Base-by-base conservation (phyloP, 352 stramenopile genomes). In the Phytopythium montanum region DNA sequence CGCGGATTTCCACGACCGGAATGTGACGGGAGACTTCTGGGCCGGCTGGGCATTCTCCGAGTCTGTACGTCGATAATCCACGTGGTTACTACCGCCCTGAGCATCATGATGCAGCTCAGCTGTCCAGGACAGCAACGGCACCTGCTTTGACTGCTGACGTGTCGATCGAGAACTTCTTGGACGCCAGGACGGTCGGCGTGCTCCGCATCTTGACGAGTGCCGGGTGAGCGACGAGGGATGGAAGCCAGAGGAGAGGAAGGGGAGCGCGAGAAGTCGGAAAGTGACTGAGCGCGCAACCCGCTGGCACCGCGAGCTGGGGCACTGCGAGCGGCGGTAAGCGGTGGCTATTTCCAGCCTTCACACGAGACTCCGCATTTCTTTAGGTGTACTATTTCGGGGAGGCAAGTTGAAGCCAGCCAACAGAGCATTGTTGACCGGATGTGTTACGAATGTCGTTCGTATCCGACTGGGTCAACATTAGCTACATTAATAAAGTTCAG, bases 1-100 rank as follows among this genome's bases (percentile, higher is more conserved):
- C 36, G 76, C 59, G 18, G 69, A 59, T 5, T 69, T 73, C 78
- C 81, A 88, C 25, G 72, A 86, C 44, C 73, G 81, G 62, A 66
- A 71, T 6, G 28, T 28, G 14, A 70, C 66, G 13, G 69, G 71
- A 3, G 71, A 82, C 49, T 61, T 72, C 58, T 76, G 64, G 23
- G 71, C 63, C 8, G 59, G 69, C 53, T 57, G 52, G 10, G 52
- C n/a, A 34, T 44, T 33, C 7, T 56, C 50, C 25, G 52, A 18
- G 31, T 55, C 49, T 55, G 49, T 13, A 0, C n/a, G n/a, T n/a
- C n/a, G n/a, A n/a, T n/a, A n/a, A n/a, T n/a, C n/a, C n/a, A n/a
- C n/a, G n/a, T n/a, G n/a, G n/a, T n/a, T n/a, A n/a, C n/a, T n/a
- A n/a, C n/a, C n/a, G n/a, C n/a, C n/a, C n/a, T n/a, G n/a, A n/a